Evolutionary conservation across 352 stramenopile genomes (phyloP), one percentile per base, ranked within the genome.

Genomic region (Phytophthora megakarya): DNA sequence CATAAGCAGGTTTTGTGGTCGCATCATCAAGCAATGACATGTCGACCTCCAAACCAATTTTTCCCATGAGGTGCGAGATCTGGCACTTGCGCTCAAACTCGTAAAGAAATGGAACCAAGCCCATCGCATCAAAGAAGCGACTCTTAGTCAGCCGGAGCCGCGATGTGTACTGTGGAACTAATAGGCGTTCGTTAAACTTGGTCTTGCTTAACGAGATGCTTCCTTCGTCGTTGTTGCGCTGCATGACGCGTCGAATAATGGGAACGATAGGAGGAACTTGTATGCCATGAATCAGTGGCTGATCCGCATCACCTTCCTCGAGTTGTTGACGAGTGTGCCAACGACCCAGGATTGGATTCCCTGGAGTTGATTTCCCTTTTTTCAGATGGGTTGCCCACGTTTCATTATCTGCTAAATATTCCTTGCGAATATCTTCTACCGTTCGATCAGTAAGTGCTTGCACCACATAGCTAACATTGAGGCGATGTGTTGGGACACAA

Each of bases 11-110:
- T 53, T 93, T 94, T n/a, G 84, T 90, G 12, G 87, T 96, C 12
- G 87, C 81, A 37, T 96, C 81, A 44, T 92, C 75, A 32, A 96
- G 64, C 30, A 92, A 67, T n/a, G 63, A 59, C 57, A 92, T 78
- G 32, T 96, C 82, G 1, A 96, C 58, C 39, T 94, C 84, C 28
- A 92, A 28, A 16, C 85, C 85, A 44, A 96, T 92, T 32, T 80
- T 65, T 1, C 37, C 64, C 87, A 96, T 96, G n/a, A 96, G 70
- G n/a, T 84, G 76, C 15, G 87, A 94, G 58, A 96, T 88, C 57
- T 96, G 87, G 38, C 84, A 93, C 57, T 96, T 96, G 60, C 87
- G 83, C 55, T 96, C 87, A 59, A 96, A 96, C 49, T 96, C 87
- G 43, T 93, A 94, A 5, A 96, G 69, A 44, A 96, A 56, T 18